Evolutionary conservation across 257 asterid species (phyloP).

Genomic region (Primulina tabacum): DNA sequence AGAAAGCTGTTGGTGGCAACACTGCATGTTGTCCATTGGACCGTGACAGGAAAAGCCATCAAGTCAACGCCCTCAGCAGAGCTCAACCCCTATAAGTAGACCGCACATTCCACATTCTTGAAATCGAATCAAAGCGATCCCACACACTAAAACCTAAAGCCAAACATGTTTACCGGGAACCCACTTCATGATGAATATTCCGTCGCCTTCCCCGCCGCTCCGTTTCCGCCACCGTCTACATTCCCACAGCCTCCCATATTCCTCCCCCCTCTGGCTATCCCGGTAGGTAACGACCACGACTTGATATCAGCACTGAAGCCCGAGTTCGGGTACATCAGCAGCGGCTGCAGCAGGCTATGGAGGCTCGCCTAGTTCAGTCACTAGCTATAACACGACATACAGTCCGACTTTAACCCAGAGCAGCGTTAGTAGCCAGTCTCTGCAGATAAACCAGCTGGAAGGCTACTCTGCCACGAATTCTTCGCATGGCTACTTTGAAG

Average conservation of each 20-base stretch:
- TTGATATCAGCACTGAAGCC: conserved; percentile 46
- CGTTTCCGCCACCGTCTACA: background rate
- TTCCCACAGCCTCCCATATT: conserved; percentile 18
- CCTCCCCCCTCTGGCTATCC: conserved; percentile 44
- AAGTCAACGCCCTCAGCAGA: too few relatives aligned
- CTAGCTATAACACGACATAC: conserved; percentile 27
- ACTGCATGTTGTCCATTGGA: too few relatives aligned
- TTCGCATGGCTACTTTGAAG: conserved; percentile 39
- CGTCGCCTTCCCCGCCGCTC: background rate
- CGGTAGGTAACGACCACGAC: conserved; percentile 44
- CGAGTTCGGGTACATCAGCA: conserved; percentile 54
- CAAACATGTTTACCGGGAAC: too few relatives aligned
- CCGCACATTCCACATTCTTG: too few relatives aligned
- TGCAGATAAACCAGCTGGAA: conserved; percentile 42
- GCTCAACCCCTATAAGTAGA: too few relatives aligned
- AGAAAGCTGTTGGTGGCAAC: too few relatives aligned
- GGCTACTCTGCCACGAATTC: conserved; percentile 38
- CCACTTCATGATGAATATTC: too few relatives aligned
- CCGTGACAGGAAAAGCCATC: too few relatives aligned
- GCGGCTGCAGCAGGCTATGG: conserved; percentile 76
- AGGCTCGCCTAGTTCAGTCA: conserved; percentile 52
- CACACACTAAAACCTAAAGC: too few relatives aligned
- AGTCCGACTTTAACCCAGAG: conserved; percentile 48
- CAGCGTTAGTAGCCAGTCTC: conserved; percentile 63
- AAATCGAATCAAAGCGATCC: too few relatives aligned